Conservation (phyloP, 495 filamentous ascomycete species). For the Podospora tetraspora region DNA sequence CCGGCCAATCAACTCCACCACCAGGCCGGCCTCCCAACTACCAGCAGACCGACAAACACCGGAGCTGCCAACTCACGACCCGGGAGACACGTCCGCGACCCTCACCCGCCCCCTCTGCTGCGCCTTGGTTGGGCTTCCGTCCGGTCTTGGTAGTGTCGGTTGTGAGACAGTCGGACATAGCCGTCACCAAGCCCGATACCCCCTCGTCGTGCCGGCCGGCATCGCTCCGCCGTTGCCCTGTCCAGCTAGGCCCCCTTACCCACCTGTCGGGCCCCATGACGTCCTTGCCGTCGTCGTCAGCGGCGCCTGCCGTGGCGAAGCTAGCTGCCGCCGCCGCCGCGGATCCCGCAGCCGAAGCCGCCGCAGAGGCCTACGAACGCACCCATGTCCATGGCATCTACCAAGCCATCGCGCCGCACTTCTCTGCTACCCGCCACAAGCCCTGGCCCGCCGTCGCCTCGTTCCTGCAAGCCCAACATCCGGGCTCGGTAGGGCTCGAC, state of each 20-base stretch:
- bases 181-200: slow-evolving; percentile 1
- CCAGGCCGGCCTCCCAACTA: neutral
- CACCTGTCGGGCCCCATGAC: neutral
- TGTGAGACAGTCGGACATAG: neutral
- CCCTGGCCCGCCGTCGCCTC: slow-evolving; percentile 89
- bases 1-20: neutral
- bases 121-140: slow-evolving; percentile 3
- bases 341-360: slow-evolving; percentile 15
- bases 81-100: neutral
- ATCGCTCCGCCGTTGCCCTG: neutral
- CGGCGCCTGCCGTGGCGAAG: slow-evolving; percentile 28
- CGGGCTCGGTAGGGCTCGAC: slow-evolving; percentile 82
- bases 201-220: neutral
- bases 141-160: neutral
- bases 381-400: slow-evolving; percentile 89
- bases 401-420: slow-evolving; percentile 89
- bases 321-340: slow-evolving; percentile 20
- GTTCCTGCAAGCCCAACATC: slow-evolving; percentile 63
- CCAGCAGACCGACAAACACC: neutral
- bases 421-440: slow-evolving; percentile 94
- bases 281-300: slow-evolving; percentile 29
- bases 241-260: slow-evolving; percentile 3
- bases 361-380: slow-evolving; percentile 61
- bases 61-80: neutral
- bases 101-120: neutral